These are phyloP conservation scores for Boletus vermiculosoides DNA, from an alignment of 768 basidiomycete genomes.

Conservation along the genomic window DNA sequence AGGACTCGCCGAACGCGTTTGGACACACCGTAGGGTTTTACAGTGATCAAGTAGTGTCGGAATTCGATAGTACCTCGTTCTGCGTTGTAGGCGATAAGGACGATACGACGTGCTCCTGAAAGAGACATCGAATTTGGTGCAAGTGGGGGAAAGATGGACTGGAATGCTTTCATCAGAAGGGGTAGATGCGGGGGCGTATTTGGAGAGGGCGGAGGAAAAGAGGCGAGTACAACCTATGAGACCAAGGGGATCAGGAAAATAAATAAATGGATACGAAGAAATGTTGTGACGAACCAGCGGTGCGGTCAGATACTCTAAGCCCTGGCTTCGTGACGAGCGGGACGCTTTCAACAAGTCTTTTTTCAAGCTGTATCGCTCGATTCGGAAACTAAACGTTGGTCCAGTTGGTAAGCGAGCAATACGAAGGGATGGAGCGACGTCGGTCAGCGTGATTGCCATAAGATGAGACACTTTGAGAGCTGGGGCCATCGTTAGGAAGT, in stretches of 20 bases:
- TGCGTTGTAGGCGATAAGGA: constrained; percentile 88
- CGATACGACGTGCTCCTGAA: constrained; percentile 89
- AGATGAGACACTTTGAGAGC: constrained; percentile 89
- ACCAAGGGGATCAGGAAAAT: not conserved
- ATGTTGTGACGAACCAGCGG: constrained; percentile 65
- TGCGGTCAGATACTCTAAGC: constrained; percentile 87
- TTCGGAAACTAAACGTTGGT: constrained; percentile 89
- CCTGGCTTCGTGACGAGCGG: constrained; percentile 68
- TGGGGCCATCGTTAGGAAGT: constrained; percentile 90
- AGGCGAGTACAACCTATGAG: constrained; percentile 79
- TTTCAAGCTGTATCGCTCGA: constrained; percentile 90
- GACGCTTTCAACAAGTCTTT: constrained; percentile 74
- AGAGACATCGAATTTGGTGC: constrained; percentile 75
- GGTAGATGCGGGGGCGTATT: constrained; percentile 80
- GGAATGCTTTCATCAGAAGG: constrained; percentile 94
- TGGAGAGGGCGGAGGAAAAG: constrained; percentile 73
- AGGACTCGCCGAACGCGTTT: constrained; percentile 86
- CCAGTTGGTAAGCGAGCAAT: constrained; percentile 86
- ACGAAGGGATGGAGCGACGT: constrained; percentile 80
- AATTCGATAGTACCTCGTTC: constrained; percentile 86
- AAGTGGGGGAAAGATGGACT: constrained; percentile 93
- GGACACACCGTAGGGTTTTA: constrained; percentile 93
- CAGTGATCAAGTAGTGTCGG: constrained; percentile 92
- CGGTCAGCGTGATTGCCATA: constrained; percentile 86
- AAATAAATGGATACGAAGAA: not conserved